Evolutionary conservation across 164 flowering plant genomes (phyloP), one percentile per base, ranked within the genome.

Genomic region (Stephania yunnanensis): DNA sequence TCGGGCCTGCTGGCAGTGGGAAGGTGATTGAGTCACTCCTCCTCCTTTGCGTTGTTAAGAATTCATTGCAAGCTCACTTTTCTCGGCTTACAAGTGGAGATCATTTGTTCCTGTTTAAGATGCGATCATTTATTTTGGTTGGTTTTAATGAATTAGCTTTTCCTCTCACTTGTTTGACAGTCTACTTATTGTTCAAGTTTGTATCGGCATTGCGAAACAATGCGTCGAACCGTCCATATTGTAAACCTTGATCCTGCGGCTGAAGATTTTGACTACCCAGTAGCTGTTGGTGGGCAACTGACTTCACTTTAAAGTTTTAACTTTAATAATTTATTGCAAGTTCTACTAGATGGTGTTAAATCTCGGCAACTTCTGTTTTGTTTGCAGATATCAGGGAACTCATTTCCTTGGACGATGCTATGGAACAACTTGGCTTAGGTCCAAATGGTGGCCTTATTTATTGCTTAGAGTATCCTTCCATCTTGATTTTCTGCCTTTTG

Each of bases 211-310:
- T 94, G 97, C 85, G 91, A 89, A 85, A 83, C 94, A 15, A 68
- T 85, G 4, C 75, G 93, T 61, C 82, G 98, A 76, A 80, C 89
- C 12, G 85, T 95, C 42, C 87, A 92, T 83, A 78, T 95, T 72
- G 93, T 95, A 72, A 95, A 95, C 81, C 82, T 95, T 25, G 99
- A 95, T 84, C 99, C 99, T 72, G 99, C 99, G n/a, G 99, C 99
- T 1, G 98, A 95, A 78, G 81, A 82, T 78, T 95, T 95, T 73
- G 92, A 95, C 81, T 95, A 95, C 83, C 99, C 99, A 55, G 99
- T 95, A 46, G 90, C 95, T 48, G 84, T 89, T 87, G 99, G 97
- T 92, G 78, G 84, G 79, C 73, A 10, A 20, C 25, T 19, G n/a
- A 58, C 64, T 55, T 15, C 61, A 53, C 44, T 45, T 44, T 12